Conservation (phyloP, 2,329 filamentous ascomycete species). For the Fusarium longipes region DNA sequence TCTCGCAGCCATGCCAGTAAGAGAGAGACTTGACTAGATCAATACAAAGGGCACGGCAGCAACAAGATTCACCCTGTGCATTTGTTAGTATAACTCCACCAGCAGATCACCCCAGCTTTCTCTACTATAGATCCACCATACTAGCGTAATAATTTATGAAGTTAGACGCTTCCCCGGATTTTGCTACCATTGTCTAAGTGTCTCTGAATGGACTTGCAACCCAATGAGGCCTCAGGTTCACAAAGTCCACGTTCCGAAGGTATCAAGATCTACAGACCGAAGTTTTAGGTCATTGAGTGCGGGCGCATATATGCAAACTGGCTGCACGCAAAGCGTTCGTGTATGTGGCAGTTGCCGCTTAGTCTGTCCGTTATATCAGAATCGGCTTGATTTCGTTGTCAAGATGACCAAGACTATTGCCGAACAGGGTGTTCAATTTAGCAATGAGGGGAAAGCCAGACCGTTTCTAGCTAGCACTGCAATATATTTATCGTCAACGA, state of each 20-base stretch:
- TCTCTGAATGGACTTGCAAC: background rate
- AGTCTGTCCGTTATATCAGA: background rate
- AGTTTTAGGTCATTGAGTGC: background rate
- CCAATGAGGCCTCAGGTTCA: too few relatives aligned
- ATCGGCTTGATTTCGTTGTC: too few relatives aligned
- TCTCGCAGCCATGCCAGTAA: too few relatives aligned
- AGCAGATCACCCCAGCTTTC: background rate
- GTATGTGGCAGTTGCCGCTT: background rate
- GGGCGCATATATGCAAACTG: background rate
- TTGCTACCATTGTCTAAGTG: background rate
- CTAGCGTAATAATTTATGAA: background rate
- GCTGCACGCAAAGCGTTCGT: background rate
- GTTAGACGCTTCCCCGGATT: background rate
- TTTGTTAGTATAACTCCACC: accelerated
- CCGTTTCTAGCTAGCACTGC: background rate
- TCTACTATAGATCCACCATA: background rate
- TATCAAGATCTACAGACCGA: background rate
- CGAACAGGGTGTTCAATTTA: background rate
- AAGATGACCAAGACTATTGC: too few relatives aligned
- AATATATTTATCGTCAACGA: too few relatives aligned
- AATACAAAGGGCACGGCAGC: too few relatives aligned
- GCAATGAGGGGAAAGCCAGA: background rate
- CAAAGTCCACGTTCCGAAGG: background rate
- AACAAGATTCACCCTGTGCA: background rate
- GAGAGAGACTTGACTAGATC: too few relatives aligned